These are phyloP conservation scores for Calonectria multiphialidica DNA, from an alignment of 2,329 filamentous ascomycete species.

Conservation along the genomic window DNA sequence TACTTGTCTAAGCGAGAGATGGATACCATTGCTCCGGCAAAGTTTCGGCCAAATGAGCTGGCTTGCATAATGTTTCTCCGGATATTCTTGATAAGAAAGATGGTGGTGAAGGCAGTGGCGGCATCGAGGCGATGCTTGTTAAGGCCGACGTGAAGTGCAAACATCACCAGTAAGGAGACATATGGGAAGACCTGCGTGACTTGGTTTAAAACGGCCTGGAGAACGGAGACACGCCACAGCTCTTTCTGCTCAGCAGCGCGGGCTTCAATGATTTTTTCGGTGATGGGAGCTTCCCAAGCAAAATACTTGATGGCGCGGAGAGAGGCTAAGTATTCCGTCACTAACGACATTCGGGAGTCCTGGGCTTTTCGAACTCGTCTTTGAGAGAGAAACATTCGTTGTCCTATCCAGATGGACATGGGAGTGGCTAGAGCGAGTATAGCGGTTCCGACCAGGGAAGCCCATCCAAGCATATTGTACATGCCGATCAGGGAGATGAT, in stretches of 20 bases:
- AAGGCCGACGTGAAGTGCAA: constrained; percentile 63
- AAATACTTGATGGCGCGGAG: constrained; percentile 73
- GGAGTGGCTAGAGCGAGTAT: constrained; percentile 61
- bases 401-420: constrained; percentile 63
- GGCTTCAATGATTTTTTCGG: constrained; percentile 62
- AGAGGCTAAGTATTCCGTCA: constrained; percentile 69
- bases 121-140: constrained; percentile 62
- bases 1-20: constrained; percentile 66
- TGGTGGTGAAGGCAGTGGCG: constrained; percentile 69
- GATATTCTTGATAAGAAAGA: constrained; percentile 65
- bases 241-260: constrained; percentile 65
- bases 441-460: constrained; percentile 64
- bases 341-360: constrained; percentile 67
- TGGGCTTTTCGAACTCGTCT: constrained; percentile 66
- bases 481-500: constrained; percentile 62
- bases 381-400: constrained; percentile 63
- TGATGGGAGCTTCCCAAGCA: constrained; percentile 68
- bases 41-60: constrained; percentile 54
- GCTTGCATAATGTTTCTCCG: constrained; percentile 65
- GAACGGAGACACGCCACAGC: constrained; percentile 65
- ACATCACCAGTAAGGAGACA: constrained; percentile 65
- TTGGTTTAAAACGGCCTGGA: constrained; percentile 60
- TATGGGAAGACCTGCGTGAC: constrained; percentile 65
- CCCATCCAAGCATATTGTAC: constrained; percentile 68
- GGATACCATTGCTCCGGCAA: constrained; percentile 54